These are phyloP conservation scores for Trichophyton benhamiae DNA, from an alignment of 2,329 filamentous ascomycete species.

Conservation along the genomic window DNA sequence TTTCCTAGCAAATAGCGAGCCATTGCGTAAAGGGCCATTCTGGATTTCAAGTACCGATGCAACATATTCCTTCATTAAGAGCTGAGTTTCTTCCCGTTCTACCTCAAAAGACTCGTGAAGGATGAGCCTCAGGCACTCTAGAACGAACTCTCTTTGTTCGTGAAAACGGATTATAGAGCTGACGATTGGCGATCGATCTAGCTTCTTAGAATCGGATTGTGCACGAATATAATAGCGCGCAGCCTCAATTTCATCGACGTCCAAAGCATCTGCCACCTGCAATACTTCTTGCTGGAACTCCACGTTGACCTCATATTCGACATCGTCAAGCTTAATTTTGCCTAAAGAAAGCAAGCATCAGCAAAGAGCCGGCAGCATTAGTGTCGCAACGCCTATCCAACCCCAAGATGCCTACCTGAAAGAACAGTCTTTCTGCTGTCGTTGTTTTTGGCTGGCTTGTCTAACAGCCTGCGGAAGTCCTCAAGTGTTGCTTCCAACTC, in stretches of 20 bases:
- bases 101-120: constrained; percentile 55
- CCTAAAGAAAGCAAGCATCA: constrained; percentile 38
- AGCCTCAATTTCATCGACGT: constrained; percentile 80
- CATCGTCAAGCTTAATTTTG: constrained; percentile 59
- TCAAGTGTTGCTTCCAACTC: constrained; percentile 55
- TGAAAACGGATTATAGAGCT: constrained; percentile 81
- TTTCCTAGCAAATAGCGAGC: constrained; percentile 55
- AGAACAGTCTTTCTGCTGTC: constrained; percentile 60
- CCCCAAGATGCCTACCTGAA: constrained; percentile 41
- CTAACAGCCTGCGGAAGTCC: constrained; percentile 58
- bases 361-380: neutral
- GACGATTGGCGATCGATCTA: constrained; percentile 62
- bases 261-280: constrained; percentile 72
- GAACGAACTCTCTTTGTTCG: constrained; percentile 65
- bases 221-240: constrained; percentile 64
- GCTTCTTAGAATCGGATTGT: constrained; percentile 52
- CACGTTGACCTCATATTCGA: constrained; percentile 69
- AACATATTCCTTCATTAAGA: constrained; percentile 45
- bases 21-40: constrained; percentile 35
- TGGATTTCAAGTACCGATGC: constrained; percentile 48
- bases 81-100: constrained; percentile 44
- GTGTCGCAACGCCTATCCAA: neutral
- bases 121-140: constrained; percentile 73
- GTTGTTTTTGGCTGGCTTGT: constrained; percentile 62
- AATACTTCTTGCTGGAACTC: constrained; percentile 75